Evolutionary conservation across 2,329 filamentous ascomycete species (phyloP).

Genomic region (Cladosporium velox): DNA sequence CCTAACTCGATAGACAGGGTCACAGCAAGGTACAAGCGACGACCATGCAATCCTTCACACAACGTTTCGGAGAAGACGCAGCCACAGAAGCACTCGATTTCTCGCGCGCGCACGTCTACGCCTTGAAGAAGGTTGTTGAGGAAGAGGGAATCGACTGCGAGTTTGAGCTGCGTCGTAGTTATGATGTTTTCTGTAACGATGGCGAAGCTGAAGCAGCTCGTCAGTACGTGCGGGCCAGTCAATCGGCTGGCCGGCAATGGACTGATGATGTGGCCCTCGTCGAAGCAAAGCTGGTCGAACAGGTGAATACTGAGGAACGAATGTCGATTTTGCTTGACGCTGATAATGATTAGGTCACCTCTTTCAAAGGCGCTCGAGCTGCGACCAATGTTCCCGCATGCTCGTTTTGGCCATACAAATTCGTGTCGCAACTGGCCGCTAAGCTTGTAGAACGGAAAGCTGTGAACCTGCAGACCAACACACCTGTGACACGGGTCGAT

Average conservation of each 20-base stretch:
- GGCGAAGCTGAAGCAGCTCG: constrained; percentile 23
- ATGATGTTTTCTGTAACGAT: constrained; percentile 38
- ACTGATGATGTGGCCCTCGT: not conserved
- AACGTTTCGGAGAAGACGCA: constrained; percentile 32
- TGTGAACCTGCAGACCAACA: not conserved
- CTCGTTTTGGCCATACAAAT: constrained; percentile 37
- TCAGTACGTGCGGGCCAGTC: constrained; percentile 12
- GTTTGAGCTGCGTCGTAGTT: constrained; percentile 37
- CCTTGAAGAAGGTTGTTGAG: constrained; percentile 43
- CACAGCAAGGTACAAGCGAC: constrained; percentile 6
- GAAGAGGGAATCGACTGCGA: constrained; percentile 48
- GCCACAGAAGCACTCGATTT: not conserved
- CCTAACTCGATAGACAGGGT: not conserved
- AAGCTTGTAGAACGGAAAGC: constrained; percentile 26
- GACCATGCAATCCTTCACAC: constrained; percentile 9
- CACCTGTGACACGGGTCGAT: not conserved
- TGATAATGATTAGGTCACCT: not conserved
- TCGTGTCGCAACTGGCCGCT: constrained; percentile 30
- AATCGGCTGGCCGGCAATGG: not conserved
- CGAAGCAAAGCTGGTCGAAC: not conserved
- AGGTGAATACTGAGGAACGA: not conserved
- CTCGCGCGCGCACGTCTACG: constrained; percentile 32
- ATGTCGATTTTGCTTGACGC: not conserved
- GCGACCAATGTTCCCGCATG: constrained; percentile 20
- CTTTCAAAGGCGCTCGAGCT: constrained; percentile 4